Conservation (phyloP, 306 rosid genomes). For the Cicer bijugum region DNA sequence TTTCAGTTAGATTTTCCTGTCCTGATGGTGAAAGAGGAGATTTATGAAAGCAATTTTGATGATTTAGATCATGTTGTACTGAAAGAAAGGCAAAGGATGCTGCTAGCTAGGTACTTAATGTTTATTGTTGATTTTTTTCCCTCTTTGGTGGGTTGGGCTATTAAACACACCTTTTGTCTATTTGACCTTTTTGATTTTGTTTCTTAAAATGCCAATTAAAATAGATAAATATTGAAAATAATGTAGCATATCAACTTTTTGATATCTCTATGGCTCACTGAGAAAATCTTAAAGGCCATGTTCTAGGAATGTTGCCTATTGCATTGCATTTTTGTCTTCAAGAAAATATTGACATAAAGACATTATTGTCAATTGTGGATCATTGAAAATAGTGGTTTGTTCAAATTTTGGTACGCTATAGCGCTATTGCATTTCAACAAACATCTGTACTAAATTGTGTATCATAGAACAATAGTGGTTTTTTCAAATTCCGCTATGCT, state of each 20-base stretch:
- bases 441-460: no score
- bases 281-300: neutral
- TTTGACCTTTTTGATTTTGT: conserved; percentile 2
- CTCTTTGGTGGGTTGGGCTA: conserved; percentile 32
- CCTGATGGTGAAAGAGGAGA: conserved; percentile 52
- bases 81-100: conserved; percentile 72
- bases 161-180: conserved; percentile 6
- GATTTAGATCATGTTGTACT: conserved; percentile 65
- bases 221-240: conserved; percentile 1
- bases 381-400: neutral
- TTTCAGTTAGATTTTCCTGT: conserved; percentile 47
- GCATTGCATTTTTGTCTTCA: neutral
- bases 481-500: no score
- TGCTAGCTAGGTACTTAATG: conserved; percentile 63
- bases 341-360: neutral
- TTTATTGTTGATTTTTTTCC: conserved; percentile 28
- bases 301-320: neutral
- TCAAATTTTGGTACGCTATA: neutral
- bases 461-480: no score
- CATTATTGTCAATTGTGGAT: neutral
- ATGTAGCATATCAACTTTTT: neutral
- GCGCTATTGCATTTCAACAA: neutral
- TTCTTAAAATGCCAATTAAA: neutral
- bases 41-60: conserved; percentile 49
- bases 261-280: conserved; percentile 5